Percentiles rank a stretch among this genome's conserved stretches.
phyloP scores from a whole-genome alignment of 2,329 filamentous ascomycete genomes.

The Magnaporthales sp. region DNA sequence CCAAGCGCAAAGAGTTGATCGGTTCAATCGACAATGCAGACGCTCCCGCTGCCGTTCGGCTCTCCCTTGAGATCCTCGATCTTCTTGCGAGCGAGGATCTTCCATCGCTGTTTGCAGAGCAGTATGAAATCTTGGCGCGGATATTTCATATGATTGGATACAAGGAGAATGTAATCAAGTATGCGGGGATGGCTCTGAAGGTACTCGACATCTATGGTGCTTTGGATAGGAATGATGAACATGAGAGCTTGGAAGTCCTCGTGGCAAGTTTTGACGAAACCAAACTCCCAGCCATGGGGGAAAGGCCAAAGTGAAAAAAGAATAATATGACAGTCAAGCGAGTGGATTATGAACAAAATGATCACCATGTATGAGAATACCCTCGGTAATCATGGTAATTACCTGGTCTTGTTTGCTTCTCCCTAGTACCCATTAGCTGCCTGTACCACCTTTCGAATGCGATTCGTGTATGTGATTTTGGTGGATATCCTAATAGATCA shows the following conservation, averaged over 20 bases:
- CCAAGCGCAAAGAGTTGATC: slow-evolving; percentile 16
- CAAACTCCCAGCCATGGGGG: background rate
- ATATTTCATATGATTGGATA: slow-evolving; percentile 22
- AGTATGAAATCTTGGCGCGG: slow-evolving; percentile 24
- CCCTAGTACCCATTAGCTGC: background rate
- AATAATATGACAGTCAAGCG: background rate
- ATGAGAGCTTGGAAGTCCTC: slow-evolving; percentile 4
- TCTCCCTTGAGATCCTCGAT: slow-evolving; percentile 18
- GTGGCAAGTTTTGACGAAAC: background rate
- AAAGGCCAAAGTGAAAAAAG: background rate
- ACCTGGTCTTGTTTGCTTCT: background rate
- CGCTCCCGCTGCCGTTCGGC: slow-evolving; percentile 18
- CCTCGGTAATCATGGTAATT: background rate
- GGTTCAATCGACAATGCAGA: slow-evolving; percentile 17
- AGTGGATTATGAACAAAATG: background rate
- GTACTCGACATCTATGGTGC: slow-evolving; percentile 12
- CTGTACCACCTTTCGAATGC: background rate
- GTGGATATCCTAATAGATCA: background rate
- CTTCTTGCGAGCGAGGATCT: slow-evolving; percentile 21
- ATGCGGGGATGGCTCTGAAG: slow-evolving; percentile 20
- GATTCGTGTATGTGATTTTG: background rate
- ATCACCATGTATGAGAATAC: background rate
- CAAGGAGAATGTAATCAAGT: slow-evolving; percentile 16
- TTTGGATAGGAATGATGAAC: slow-evolving; percentile 16
- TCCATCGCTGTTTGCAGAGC: slow-evolving; percentile 20